Percentiles rank a stretch among this genome's conserved stretches.
Evolutionary conservation across 768 basidiomycete species (phyloP).

Genomic region (Leccinum boreale): DNA sequence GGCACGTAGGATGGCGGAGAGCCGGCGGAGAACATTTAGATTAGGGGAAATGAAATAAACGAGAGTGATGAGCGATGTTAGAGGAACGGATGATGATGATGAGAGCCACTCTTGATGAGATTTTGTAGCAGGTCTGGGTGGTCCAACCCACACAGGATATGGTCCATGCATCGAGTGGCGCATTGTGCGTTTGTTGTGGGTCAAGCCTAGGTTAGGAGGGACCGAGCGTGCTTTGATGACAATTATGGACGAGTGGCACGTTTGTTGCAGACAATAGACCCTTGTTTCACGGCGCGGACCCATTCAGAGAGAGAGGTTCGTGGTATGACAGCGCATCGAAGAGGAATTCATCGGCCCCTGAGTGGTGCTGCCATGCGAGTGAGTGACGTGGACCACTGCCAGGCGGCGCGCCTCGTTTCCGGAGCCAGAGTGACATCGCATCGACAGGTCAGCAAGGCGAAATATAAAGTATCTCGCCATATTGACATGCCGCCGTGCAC

Average conservation of each 20-base stretch:
- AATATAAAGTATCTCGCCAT: neutral
- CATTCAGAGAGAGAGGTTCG: neutral
- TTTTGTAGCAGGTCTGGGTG: constrained; percentile 17
- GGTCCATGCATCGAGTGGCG: constrained; percentile 5
- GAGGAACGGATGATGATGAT: neutral
- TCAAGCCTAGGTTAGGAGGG: neutral
- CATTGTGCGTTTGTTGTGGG: constrained; percentile 1
- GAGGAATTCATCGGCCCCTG: constrained; percentile 2
- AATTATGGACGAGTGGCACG: constrained; percentile 3
- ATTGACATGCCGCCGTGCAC: neutral
- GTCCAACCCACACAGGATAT: neutral
- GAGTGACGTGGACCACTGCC: constrained; percentile 3
- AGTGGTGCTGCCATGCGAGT: neutral
- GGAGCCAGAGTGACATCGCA: constrained; percentile 6
- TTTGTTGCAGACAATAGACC: neutral
- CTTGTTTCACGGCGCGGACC: constrained; percentile 4
- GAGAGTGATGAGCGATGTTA: neutral
- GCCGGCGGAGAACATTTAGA: neutral
- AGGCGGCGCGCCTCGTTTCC: constrained; percentile 8
- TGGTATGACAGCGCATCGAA: neutral
- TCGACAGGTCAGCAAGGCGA: neutral
- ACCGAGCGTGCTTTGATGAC: neutral
- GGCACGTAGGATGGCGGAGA: constrained; percentile 14
- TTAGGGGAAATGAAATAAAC: neutral
- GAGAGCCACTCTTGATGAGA: neutral